Percentiles rank a stretch among this genome's conserved stretches.
Conservation (phyloP, 2,329 filamentous ascomycete species). For the Venturia carpophila region DNA sequence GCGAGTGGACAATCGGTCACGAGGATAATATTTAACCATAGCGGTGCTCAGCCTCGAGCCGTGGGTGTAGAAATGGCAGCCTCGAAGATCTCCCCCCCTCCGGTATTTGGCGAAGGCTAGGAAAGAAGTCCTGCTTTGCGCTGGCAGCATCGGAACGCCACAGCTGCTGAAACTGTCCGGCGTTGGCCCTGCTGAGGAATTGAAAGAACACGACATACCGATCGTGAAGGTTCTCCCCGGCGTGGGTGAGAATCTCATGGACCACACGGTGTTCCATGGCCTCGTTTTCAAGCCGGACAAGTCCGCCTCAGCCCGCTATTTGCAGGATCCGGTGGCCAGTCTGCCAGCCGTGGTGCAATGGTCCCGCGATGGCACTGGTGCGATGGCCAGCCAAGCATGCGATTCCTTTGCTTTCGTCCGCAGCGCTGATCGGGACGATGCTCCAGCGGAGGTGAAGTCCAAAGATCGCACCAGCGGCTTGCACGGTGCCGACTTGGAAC, state of each 20-base stretch:
- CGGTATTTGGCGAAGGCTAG: constrained; percentile 22
- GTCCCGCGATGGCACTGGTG: constrained; percentile 1
- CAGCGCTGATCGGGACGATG: constrained; percentile 9
- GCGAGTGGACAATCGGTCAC: constrained; percentile 22
- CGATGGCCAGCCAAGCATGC: constrained; percentile 11
- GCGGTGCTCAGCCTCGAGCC: constrained; percentile 21
- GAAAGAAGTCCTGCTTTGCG: constrained; percentile 38
- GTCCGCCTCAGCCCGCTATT: background rate
- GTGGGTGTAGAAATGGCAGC: constrained; percentile 21
- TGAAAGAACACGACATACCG: constrained; percentile 35
- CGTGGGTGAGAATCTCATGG: constrained; percentile 43
- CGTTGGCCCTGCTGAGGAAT: constrained; percentile 34
- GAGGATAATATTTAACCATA: constrained; percentile 22
- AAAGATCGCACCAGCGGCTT: constrained; percentile 11
- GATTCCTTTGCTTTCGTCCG: constrained; percentile 13
- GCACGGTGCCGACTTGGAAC: constrained; percentile 9
- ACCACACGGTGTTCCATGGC: constrained; percentile 34
- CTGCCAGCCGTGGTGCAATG: constrained; percentile 10
- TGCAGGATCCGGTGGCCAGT: constrained; percentile 3
- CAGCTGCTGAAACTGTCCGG: constrained; percentile 46
- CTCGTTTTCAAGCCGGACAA: constrained; percentile 11
- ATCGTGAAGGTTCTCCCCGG: constrained; percentile 40
- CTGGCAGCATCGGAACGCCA: constrained; percentile 36
- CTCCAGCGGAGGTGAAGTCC: background rate
- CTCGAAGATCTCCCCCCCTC: constrained; percentile 2